These are phyloP conservation scores for Crithidia expoeki DNA, from an alignment of 208 protist species.

Conservation along the genomic window DNA sequence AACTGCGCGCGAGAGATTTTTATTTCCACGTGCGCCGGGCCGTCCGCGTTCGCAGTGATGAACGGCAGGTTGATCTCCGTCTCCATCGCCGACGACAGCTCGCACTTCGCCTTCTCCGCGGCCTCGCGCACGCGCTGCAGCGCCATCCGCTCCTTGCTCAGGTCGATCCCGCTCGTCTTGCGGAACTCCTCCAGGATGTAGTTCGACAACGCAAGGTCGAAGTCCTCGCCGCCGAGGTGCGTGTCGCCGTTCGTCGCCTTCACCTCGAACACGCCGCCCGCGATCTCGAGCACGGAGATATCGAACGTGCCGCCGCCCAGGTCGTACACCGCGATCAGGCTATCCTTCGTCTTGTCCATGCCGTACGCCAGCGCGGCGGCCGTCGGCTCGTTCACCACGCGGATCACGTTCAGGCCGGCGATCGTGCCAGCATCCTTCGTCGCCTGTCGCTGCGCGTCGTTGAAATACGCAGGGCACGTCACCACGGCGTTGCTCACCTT, in stretches of 20 bases:
- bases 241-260: conserved; percentile 98
- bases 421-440: conserved; percentile 97
- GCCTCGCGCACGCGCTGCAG: conserved; percentile 97
- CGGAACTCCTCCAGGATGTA: conserved; percentile 95
- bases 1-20: conserved; percentile 92
- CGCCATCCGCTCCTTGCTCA: conserved; percentile 94
- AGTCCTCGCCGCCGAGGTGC: conserved; percentile 99
- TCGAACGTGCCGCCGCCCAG: conserved; percentile 97
- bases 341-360: conserved; percentile 96
- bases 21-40: conserved; percentile 86
- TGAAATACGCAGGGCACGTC: conserved; percentile 98
- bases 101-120: conserved; percentile 97
- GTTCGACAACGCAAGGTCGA: conserved; percentile 93
- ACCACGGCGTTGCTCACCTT: conserved; percentile 90
- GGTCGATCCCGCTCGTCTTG: conserved; percentile 92
- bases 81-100: conserved; percentile 93
- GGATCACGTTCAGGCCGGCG: conserved; percentile 93
- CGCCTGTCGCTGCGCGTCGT: no score
- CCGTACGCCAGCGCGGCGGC: conserved; percentile 87
- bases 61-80: conserved; percentile 97
- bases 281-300: conserved; percentile 95
- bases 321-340: conserved; percentile 74
- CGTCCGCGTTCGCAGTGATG: conserved; percentile 91
- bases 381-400: conserved; percentile 99
- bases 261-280: conserved; percentile 97